Conservation (phyloP, 805 yeast species). For the Metschnikowia sp. region DNA sequence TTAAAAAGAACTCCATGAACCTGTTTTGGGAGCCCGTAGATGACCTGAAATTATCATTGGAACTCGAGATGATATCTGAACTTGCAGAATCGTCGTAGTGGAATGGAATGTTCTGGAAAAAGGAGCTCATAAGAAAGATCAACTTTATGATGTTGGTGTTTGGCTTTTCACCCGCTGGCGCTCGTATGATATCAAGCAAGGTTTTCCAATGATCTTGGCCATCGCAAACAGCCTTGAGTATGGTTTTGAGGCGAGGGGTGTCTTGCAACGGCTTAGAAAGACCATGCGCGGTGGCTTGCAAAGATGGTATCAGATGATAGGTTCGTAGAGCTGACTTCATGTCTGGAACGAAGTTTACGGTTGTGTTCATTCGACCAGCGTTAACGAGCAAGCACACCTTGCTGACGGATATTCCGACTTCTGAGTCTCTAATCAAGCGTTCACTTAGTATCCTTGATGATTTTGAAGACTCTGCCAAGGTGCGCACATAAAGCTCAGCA, state of each 20-base stretch:
- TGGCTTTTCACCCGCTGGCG: conserved; percentile 32
- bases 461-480: conserved; percentile 78
- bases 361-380: conserved; percentile 91
- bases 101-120: conserved; percentile 49
- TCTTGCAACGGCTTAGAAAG: conserved; percentile 78
- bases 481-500: conserved; percentile 76
- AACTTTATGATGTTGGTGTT: conserved; percentile 68
- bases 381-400: conserved; percentile 85
- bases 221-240: conserved; percentile 83
- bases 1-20: conserved; percentile 73
- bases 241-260: conserved; percentile 89
- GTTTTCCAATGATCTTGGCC: conserved; percentile 50
- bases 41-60: conserved; percentile 5
- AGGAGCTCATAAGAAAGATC: conserved; percentile 69
- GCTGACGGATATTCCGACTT: conserved; percentile 66
- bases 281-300: conserved; percentile 64
- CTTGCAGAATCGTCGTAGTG: conserved; percentile 20
- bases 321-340: conserved; percentile 93
- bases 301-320: conserved; percentile 87
- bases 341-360: conserved; percentile 90
- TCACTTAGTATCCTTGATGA: conserved; percentile 82
- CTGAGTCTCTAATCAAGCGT: conserved; percentile 59
- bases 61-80: conserved; percentile 6
- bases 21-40: conserved; percentile 28
- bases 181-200: conserved; percentile 43